Base-by-base conservation (phyloP, 306 rosid species). In the Cercis canadensis region DNA sequence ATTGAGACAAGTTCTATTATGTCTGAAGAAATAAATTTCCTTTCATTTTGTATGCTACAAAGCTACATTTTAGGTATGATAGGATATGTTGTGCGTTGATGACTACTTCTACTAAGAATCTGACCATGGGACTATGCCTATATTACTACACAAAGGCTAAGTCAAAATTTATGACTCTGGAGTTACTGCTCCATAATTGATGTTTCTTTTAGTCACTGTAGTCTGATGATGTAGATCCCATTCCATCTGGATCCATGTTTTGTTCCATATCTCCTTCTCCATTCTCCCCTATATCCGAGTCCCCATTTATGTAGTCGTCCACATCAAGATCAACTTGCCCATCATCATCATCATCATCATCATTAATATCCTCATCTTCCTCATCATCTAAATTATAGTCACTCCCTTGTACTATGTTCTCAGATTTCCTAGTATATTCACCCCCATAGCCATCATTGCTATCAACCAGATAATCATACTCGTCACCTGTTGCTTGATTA, bases 171-270 rank as follows among this genome's bases (percentile, higher is more conserved):
- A 56, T 37, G n/a, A 55, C 46, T 40, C 47, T 16, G 55, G 69
- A 41, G 66, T 67, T n/a, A 40, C 52, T 24, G 8, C 21, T 29
- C 17, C 68, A 37, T 18, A 10, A 58, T 5, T 9, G 11, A 11
- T 39, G 65, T 56, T 49, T 12, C 67, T 66, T 56, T 72, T 45
- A 83, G 50, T 73, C 79, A 59, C 90, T 75, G 45, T 60, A 83
- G 17, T 72, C 85, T 24, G 82, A 88, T 59, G 92, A 80, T 19
- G 83, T 19, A 13, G 81, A 80, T 46, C 5, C 75, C 12, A 53
- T 33, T 39, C 56, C 70, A 55, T 79, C 72, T 3, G 11, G 58
- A 44, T 65, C 75, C 76, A 70, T 56, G 56, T 53, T 66, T 11
- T 69, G 78, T 62, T 71, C 84, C 36, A 46, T 69, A 64, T 69